A percentile compares a stretch with the other conserved stretches of the same genome.
phyloP scores from a whole-genome alignment of 352 stramenopile species.

The Phytopythium vexans region DNA sequence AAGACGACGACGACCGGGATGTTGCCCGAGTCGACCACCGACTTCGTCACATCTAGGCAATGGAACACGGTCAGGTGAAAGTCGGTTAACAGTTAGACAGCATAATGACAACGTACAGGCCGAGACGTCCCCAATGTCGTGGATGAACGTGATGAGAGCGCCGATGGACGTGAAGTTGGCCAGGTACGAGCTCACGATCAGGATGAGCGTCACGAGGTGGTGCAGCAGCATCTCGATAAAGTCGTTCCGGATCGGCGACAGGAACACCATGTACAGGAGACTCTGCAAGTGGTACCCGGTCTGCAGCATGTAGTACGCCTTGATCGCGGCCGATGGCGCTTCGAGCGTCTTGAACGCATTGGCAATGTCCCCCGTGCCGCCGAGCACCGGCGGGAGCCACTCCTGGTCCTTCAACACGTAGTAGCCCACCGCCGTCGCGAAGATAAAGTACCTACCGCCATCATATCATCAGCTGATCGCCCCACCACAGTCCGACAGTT shows the following conservation, averaged over 20 bases:
- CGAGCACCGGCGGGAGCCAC: conserved; percentile 43
- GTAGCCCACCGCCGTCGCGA: conserved; percentile 30
- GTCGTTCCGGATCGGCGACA: conserved; percentile 57
- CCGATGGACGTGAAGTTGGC: conserved; percentile 47
- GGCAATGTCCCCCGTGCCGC: conserved; percentile 28
- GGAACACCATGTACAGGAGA: conserved; percentile 48
- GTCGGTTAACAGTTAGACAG: conserved; percentile 4
- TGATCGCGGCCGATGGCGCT: conserved; percentile 27
- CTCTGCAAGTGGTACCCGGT: conserved; percentile 60
- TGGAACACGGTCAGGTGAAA: conserved; percentile 2
- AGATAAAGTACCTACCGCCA: conserved; percentile 20
- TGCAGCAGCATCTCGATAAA: conserved; percentile 63
- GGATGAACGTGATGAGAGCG: conserved; percentile 41
- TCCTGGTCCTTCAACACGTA: conserved; percentile 42
- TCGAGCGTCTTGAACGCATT: conserved; percentile 25
- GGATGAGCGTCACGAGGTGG: conserved; percentile 52
- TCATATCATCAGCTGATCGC: conserved; percentile 1
- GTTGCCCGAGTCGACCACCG: conserved; percentile 31
- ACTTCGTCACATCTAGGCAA: conserved; percentile 31
- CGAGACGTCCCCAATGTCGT: conserved; percentile 53
- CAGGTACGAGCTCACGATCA: conserved; percentile 51
- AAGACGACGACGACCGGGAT: conserved; percentile 28
- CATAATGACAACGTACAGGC: conserved; percentile 29
- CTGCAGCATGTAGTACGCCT: conserved; percentile 51
- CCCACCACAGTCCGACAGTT: neutral